Conservation (phyloP, 2,329 filamentous ascomycete genomes). For the Proliferodiscus dingleyae region DNA sequence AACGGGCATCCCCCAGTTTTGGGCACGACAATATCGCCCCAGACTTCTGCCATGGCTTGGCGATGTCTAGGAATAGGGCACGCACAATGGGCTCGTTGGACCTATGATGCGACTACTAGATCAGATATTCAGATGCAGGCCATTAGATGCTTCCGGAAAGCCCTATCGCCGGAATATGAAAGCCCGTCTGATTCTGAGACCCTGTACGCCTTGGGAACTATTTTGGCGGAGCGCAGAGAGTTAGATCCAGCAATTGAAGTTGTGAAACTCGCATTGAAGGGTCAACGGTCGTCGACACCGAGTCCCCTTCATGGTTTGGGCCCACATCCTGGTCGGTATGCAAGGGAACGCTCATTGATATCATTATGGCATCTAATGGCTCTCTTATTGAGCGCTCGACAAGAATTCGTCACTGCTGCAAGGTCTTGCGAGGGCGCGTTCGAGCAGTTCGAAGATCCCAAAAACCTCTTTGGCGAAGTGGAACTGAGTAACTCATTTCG, state of each 20-base stretch:
- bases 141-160: slow-evolving; percentile 68
- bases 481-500: slow-evolving; percentile 46
- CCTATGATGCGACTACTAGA: slow-evolving; percentile 67
- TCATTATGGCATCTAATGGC: slow-evolving; percentile 89
- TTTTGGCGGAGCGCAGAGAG: slow-evolving; percentile 85
- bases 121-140: slow-evolving; percentile 73
- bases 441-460: slow-evolving; percentile 75
- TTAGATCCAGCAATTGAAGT: slow-evolving; percentile 75
- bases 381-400: slow-evolving; percentile 76
- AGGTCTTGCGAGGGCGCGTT: slow-evolving; percentile 86
- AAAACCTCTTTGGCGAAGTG: slow-evolving; percentile 62
- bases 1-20: slow-evolving; percentile 11
- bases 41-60: slow-evolving; percentile 66
- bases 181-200: slow-evolving; percentile 67
- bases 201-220: slow-evolving; percentile 73
- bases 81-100: slow-evolving; percentile 81
- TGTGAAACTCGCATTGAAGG: slow-evolving; percentile 69
- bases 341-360: slow-evolving; percentile 59
- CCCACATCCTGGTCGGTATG: slow-evolving; percentile 37
- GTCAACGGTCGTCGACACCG: slow-evolving; percentile 45
- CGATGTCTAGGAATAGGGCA: slow-evolving; percentile 81
- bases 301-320: slow-evolving; percentile 16
- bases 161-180: slow-evolving; percentile 62
- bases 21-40: slow-evolving; percentile 46
- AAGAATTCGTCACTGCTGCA: slow-evolving; percentile 76